phyloP scores from a whole-genome alignment of 1,139 yeast species.

The Pichia sp. region DNA sequence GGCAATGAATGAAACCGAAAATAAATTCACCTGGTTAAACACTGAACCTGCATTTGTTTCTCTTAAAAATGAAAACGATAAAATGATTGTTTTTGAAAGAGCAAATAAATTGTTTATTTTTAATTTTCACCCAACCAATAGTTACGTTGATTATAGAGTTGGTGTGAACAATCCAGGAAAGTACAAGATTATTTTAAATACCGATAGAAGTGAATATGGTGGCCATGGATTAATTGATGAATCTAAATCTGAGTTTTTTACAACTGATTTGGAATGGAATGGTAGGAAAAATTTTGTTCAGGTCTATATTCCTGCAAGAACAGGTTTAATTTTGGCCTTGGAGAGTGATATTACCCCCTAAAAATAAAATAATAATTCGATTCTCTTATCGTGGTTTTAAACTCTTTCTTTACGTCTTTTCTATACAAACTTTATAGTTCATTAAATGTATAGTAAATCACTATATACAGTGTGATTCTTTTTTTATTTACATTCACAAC shows the following conservation, averaged over 20 bases:
- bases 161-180: constrained; percentile 80
- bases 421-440: too few species aligned
- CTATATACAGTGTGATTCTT: too few species aligned
- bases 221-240: constrained; percentile 75
- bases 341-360: constrained; percentile 8
- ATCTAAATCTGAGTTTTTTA: constrained; percentile 44
- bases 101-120: constrained; percentile 78
- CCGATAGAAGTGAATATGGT: constrained; percentile 67
- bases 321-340: constrained; percentile 64
- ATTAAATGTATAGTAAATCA: too few species aligned
- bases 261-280: constrained; percentile 76
- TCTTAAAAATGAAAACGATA: constrained; percentile 80
- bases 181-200: constrained; percentile 64
- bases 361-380: too few species aligned
- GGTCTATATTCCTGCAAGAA: constrained; percentile 77
- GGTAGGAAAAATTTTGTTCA: constrained; percentile 66
- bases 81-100: constrained; percentile 82
- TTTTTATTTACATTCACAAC: too few species aligned
- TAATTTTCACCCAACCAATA: constrained; percentile 81
- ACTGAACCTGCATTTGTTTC: constrained; percentile 74
- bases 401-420: too few species aligned
- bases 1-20: constrained; percentile 75
- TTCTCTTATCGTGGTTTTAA: too few species aligned
- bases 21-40: constrained; percentile 61
- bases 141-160: constrained; percentile 78